phyloP scores from a whole-genome alignment of 345 rosid species.

The Hibiscus mutabilis region DNA sequence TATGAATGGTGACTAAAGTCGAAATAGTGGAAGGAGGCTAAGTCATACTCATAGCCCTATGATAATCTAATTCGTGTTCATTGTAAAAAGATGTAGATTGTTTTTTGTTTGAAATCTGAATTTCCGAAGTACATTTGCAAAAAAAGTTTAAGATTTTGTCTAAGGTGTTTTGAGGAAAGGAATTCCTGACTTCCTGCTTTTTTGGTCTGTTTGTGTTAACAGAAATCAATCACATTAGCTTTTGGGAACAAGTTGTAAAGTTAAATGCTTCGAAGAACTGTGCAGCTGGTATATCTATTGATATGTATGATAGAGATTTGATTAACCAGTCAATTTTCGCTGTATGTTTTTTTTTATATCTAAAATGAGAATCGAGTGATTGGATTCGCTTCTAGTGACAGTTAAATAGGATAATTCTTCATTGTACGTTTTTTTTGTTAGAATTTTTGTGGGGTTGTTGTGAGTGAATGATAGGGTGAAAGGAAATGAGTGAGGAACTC shows the following conservation, averaged over 20 bases:
- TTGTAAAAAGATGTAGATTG: neutral
- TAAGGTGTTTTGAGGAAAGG: neutral
- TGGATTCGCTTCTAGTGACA: slow-evolving; percentile 6
- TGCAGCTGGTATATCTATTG: neutral
- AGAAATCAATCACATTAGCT: neutral
- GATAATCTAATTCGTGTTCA: neutral
- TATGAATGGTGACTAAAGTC: neutral
- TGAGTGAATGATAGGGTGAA: slow-evolving; percentile 20
- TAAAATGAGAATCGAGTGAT: neutral
- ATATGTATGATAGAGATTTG: neutral
- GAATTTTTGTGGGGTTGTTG: slow-evolving; percentile 9
- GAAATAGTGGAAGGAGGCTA: neutral
- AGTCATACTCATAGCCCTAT: neutral
- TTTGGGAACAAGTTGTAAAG: neutral
- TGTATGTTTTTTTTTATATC: neutral
- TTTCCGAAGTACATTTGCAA: neutral
- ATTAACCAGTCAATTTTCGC: neutral
- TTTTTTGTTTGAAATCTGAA: neutral
- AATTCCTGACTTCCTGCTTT: neutral
- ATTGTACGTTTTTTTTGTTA: slow-evolving; percentile 8
- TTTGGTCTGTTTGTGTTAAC: neutral
- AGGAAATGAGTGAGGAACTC: slow-evolving; percentile 25
- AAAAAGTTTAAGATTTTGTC: neutral
- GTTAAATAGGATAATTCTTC: neutral
- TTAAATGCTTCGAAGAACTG: slow-evolving; percentile 11